Evolutionary conservation across 306 rosid genomes (phyloP).

Genomic region (Medicago truncatula): DNA sequence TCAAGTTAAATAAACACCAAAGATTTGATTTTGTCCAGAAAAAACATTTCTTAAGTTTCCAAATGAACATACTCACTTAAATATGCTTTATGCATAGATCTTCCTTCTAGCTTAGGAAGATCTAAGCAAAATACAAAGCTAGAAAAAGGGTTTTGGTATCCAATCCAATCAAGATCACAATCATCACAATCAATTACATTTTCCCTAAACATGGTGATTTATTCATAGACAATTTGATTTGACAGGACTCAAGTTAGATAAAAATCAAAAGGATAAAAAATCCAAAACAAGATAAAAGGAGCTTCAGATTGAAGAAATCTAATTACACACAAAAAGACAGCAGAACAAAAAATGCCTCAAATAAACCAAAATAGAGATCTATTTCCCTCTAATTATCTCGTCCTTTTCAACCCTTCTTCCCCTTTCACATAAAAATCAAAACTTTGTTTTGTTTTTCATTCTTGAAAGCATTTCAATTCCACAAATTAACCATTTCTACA

Average conservation of each 20-base stretch:
- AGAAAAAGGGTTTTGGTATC: slow-evolving; percentile 26
- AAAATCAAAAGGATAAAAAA: slow-evolving; percentile 22
- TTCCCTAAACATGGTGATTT: slow-evolving; percentile 17
- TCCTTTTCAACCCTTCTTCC: slow-evolving; percentile 16
- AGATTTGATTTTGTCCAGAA: background rate
- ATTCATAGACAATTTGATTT: slow-evolving; percentile 15
- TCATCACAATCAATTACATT: slow-evolving; percentile 21
- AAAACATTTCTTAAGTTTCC: slow-evolving; percentile 5
- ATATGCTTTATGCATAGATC: slow-evolving; percentile 34
- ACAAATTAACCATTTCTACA: slow-evolving; percentile 36
- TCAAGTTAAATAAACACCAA: slow-evolving; percentile 16
- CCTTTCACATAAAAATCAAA: slow-evolving; percentile 31
- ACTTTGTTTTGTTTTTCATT: background rate
- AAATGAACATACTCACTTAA: slow-evolving; percentile 30
- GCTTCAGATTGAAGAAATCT: slow-evolving; percentile 40
- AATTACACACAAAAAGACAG: slow-evolving; percentile 13
- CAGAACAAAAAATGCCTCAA: slow-evolving; percentile 14
- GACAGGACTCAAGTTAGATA: slow-evolving; percentile 6
- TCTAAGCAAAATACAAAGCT: slow-evolving; percentile 11
- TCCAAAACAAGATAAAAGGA: slow-evolving; percentile 35
- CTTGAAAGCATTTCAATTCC: slow-evolving; percentile 26
- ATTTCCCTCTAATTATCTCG: slow-evolving; percentile 27
- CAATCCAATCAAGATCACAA: slow-evolving; percentile 30
- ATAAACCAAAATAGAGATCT: slow-evolving; percentile 45
- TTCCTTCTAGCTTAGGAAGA: slow-evolving; percentile 26